Percentiles rank a stretch among this genome's conserved stretches.
Conservation (phyloP, 78 protist genomes). For the Protostelium mycophagum region DNA sequence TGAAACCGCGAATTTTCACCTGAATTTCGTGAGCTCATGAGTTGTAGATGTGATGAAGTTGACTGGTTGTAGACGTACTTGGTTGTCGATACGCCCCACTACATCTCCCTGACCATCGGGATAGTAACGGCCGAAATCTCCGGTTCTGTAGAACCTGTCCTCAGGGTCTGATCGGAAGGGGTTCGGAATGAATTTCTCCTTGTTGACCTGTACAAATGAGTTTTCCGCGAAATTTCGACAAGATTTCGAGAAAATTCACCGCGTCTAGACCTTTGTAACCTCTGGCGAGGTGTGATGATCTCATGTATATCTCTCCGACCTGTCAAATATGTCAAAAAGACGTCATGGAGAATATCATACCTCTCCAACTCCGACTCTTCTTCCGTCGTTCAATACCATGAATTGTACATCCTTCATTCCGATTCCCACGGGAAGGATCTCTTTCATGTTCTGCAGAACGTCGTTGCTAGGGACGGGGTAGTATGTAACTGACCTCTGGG, state of each 20-base stretch:
- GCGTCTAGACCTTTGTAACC: neutral
- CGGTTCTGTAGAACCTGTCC: slow-evolving; percentile 66
- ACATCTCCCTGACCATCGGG: slow-evolving; percentile 61
- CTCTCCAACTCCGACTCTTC: neutral
- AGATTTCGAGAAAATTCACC: neutral
- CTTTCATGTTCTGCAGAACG: slow-evolving; percentile 20
- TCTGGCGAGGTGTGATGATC: slow-evolving; percentile 41
- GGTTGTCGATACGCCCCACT: slow-evolving; percentile 68
- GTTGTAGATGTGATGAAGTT: neutral
- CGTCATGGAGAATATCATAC: neutral
- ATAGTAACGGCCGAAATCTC: slow-evolving; percentile 70
- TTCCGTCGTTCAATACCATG: neutral
- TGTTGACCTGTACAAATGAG: slow-evolving; percentile 35
- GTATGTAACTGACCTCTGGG: slow-evolving; percentile 55
- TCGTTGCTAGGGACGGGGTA: neutral
- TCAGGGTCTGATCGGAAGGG: slow-evolving; percentile 19
- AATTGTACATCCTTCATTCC: slow-evolving; percentile 74
- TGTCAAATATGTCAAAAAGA: neutral
- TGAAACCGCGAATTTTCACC: slow-evolving; percentile 75
- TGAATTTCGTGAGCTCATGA: slow-evolving; percentile 21
- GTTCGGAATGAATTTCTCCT: slow-evolving; percentile 40
- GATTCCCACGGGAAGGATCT: slow-evolving; percentile 53
- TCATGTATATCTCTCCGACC: slow-evolving; percentile 58
- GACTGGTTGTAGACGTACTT: neutral
- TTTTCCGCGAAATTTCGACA: slow-evolving; percentile 26